Percentiles rank a stretch among this genome's conserved stretches.
Conservation (phyloP, 2,329 filamentous ascomycete genomes). For the Drechmeria coniospora region DNA sequence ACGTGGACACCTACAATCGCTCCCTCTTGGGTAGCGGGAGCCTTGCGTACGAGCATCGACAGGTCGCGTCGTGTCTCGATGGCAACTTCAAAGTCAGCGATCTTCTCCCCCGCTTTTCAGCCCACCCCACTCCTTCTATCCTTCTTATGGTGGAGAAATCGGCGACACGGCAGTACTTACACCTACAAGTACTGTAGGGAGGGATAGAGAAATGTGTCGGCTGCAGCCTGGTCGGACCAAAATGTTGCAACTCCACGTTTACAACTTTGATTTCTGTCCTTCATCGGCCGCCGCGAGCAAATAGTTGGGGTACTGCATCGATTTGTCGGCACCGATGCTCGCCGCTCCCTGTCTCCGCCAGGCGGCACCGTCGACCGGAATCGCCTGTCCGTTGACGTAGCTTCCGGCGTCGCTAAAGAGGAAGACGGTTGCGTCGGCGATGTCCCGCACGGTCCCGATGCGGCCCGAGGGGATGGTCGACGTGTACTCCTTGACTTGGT, state of each 20-base stretch:
- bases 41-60: neutral
- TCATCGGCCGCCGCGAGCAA: slow-evolving; percentile 19
- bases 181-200: too few species aligned
- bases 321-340: slow-evolving; percentile 29
- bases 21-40: too few species aligned
- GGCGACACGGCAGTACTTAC: too few species aligned
- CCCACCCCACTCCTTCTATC: too few species aligned
- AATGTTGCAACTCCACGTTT: neutral
- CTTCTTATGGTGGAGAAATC: too few species aligned
- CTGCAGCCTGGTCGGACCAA: too few species aligned
- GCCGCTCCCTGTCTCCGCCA: slow-evolving; percentile 36
- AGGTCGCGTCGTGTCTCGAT: too few species aligned
- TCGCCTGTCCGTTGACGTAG: slow-evolving; percentile 68
- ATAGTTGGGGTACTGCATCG: slow-evolving; percentile 38
- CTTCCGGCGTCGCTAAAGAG: slow-evolving; percentile 75
- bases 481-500: slow-evolving; percentile 16
- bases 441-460: slow-evolving; percentile 68
- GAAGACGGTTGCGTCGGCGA: slow-evolving; percentile 83
- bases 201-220: too few species aligned
- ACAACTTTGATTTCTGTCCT: slow-evolving; percentile 27
- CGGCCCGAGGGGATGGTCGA: slow-evolving; percentile 55
- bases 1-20: neutral
- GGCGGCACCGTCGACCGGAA: slow-evolving; percentile 56
- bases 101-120: too few species aligned
- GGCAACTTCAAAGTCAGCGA: too few species aligned